These are phyloP conservation scores for Scenedesmus sp. DNA, from an alignment of 163 green algal species.

Conservation along the genomic window DNA sequence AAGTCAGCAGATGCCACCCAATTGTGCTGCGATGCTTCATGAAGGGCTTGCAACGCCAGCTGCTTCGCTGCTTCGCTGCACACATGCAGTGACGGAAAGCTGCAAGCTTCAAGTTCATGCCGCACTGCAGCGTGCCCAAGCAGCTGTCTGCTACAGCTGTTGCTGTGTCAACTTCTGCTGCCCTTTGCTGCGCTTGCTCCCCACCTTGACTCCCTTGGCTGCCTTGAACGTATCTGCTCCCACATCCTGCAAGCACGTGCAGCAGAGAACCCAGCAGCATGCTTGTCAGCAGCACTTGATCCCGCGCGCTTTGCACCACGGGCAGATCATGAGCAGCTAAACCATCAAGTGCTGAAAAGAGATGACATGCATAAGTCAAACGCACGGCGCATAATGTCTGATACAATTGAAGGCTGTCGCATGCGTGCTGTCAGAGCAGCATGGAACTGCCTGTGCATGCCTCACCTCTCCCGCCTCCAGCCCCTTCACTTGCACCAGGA, in stretches of 20 bases:
- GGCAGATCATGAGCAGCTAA: too few relatives aligned
- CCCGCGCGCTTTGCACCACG: not conserved
- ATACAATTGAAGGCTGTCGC: too few relatives aligned
- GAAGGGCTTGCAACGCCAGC: too few relatives aligned
- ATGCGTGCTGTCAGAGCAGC: not conserved
- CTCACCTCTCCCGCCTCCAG: conserved; percentile 44
- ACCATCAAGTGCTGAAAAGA: too few relatives aligned
- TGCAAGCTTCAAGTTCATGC: not conserved
- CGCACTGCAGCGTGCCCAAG: too few relatives aligned
- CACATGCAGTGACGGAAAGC: not conserved
- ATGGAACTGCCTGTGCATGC: not conserved
- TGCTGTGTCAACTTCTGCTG: not conserved
- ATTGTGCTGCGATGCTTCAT: too few relatives aligned
- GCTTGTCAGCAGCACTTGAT: not conserved
- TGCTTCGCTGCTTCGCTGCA: too few relatives aligned
- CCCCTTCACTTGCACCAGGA: conserved; percentile 80
- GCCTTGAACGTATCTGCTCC: conserved; percentile 26
- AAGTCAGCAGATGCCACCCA: too few relatives aligned
- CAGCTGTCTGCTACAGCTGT: too few relatives aligned
- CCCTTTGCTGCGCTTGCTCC: not conserved
- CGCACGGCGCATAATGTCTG: not conserved
- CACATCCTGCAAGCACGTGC: not conserved
- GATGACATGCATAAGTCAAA: not conserved
- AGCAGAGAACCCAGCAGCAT: not conserved
- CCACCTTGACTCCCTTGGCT: conserved; percentile 30